A percentile compares a stretch with the other conserved stretches of the same genome.
Evolutionary conservation across 2,329 filamentous ascomycete species (phyloP).

Genomic region (Venturia nashicola): DNA sequence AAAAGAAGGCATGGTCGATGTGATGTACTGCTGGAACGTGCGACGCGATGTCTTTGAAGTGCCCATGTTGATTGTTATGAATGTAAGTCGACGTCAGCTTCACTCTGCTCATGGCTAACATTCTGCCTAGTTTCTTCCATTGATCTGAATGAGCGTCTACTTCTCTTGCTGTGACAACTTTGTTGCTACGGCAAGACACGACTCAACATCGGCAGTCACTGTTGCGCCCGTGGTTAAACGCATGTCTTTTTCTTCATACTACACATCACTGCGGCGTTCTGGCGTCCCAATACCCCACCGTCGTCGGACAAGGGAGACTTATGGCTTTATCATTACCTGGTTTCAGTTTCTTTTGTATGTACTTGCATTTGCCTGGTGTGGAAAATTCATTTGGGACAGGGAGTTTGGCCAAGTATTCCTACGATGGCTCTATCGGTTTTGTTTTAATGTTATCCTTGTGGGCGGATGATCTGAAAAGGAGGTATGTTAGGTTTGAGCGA

Average conservation of each 20-base stretch:
- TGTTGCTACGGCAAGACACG: neutral
- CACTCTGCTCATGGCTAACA: neutral
- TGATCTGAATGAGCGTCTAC: neutral
- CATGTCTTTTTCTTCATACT: neutral
- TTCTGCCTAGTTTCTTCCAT: neutral
- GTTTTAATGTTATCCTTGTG: neutral
- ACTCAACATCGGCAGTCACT: neutral
- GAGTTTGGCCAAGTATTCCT: neutral
- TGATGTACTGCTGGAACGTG: slow-evolving; percentile 93
- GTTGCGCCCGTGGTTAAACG: neutral
- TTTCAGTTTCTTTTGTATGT: neutral
- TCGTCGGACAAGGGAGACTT: neutral
- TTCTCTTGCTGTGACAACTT: neutral
- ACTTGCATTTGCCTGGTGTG: neutral
- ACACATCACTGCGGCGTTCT: neutral
- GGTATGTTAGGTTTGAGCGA: neutral
- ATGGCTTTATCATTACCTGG: neutral
- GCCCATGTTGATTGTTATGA: slow-evolving; percentile 96
- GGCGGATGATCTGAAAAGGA: neutral
- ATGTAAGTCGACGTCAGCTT: slow-evolving; percentile 48
- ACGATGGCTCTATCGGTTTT: neutral
- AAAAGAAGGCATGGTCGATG: slow-evolving; percentile 83
- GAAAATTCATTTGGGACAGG: neutral
- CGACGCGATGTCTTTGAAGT: slow-evolving; percentile 97
- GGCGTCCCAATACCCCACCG: neutral